Evolutionary conservation across 2,329 filamentous ascomycete species (phyloP).

Genomic region (Rutstroemia sp.): DNA sequence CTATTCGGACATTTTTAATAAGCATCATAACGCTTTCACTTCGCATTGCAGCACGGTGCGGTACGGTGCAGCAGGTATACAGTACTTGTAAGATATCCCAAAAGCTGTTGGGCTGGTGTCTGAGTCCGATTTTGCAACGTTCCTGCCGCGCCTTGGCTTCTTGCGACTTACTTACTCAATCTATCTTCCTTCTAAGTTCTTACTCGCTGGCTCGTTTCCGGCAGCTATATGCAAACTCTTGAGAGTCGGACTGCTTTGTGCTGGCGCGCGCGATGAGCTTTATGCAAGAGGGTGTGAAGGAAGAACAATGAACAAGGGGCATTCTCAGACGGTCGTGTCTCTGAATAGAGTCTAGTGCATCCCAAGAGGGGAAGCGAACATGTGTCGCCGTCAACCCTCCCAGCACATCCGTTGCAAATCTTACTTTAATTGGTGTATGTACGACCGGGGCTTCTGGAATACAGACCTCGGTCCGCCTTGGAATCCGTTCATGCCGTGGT

Average conservation of each 20-base stretch:
- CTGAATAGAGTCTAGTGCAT: background rate
- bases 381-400: background rate
- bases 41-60: constrained; percentile 1
- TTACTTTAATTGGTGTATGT: constrained; percentile 8
- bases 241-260: background rate
- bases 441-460: background rate
- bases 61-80: background rate
- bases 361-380: constrained; percentile 5
- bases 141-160: constrained; percentile 1
- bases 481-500: constrained; percentile 3
- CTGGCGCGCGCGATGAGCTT: constrained; percentile 5
- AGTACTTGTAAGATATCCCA: background rate
- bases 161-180: background rate
- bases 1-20: constrained; percentile 4
- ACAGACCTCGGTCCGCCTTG: constrained; percentile 3
- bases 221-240: background rate
- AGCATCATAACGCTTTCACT: constrained; percentile 6
- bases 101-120: constrained; percentile 1
- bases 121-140: constrained; percentile 2
- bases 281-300: constrained; percentile 6
- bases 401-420: background rate
- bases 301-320: constrained; percentile 3
- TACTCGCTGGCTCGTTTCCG: constrained; percentile 5
- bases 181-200: background rate
- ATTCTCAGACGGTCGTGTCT: background rate